Base-by-base conservation (phyloP, 768 basidiomycete species). In the Pholiota conissans region DNA sequence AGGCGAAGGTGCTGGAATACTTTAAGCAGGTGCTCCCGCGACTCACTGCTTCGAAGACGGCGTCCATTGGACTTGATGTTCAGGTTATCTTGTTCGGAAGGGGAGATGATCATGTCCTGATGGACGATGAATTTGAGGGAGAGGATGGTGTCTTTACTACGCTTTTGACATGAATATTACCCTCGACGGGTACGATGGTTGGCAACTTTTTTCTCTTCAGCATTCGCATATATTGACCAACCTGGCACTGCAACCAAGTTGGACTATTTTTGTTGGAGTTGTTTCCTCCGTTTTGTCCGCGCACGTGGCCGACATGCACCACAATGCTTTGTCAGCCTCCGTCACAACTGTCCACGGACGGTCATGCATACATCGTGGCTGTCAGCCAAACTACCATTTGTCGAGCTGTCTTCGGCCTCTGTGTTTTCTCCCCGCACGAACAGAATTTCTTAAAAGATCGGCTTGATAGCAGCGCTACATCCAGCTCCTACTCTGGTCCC, bases 11-110 rank as follows among this genome's bases (percentile, higher is more conserved):
- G 1, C 28, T 27, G 10, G 55, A 56, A 10, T 56, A 37, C 47
- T 56, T 56, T 45, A 56, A 49, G 55, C 48, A 50, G n/a, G 55
- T 56, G 24, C 29, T 56, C 2, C 55, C 55, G 18, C 28, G 34
- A 7, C 34, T 56, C 13, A 35, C 55, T 4, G 55, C 55, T 2
- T 49, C 55, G 10, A 49, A 56, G 24, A 20, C n/a, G 13, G 48
- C 49, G 8, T 28, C 35, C 5, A n/a, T 56, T 14, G 49, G 47
- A 11, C 37, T 56, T 27, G 55, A 56, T 28, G 55, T 49, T 9
- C 55, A 56, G 26, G 55, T 56, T 3, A 49, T 56, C n/a, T 45
- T 56, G 8, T 56, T 56, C 24, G 55, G 55, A 24, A 49, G 55
- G 48, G 48, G 55, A n/a, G 48, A 56, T 22, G 48, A 49, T 10